Base-by-base conservation (phyloP, 2,329 filamentous ascomycete genomes). In the Gremmenia infestans region DNA sequence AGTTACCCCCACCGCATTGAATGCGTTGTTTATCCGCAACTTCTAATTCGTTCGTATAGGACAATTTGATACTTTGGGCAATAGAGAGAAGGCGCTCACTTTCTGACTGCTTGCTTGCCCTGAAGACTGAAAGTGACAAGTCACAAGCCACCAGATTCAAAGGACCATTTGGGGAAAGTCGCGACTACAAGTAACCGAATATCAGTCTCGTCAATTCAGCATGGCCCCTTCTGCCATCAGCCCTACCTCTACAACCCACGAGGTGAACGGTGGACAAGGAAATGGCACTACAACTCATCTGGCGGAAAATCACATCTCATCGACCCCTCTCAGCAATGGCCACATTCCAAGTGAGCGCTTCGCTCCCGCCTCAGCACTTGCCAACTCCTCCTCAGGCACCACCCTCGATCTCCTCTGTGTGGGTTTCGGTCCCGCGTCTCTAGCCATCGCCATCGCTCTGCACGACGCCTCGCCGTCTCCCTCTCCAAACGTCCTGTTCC, bases 351-450 rank as follows among this genome's bases (percentile, higher is more conserved):
- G 28, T 32, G 28, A 32, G 28, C 28, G 28, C 17, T 14, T 32
- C 40, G 49, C 43, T 12, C 50, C 50, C 53, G 7, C 42, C 25
- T 48, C 45, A 36, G 19, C 53, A 50, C 39, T 57, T 55, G 37
- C 28, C 50, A 46, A 50, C 12, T 25, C 36, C 19, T 40, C 54
- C 14, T 22, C 60, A 80, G 52, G 86, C 60, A 82, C 88, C 50
- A 75, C 91, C 35, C 87, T 92, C 70, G 93, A 97, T 71, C 78
- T 97, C 52, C 77, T 97, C 63, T 96, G 91, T 72, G 84, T 96
- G 54, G 93, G 93, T 23, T 97, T 97, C 69, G 93, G 93, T 7
- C 93, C 93, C 19, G 93, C 93, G 28, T 94, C 91, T 58, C 79
- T 97, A 37, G 87, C 92, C 17, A 88, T 97, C 60, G 93, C 90